These are phyloP conservation scores for Paramyrothecium roridum DNA, from an alignment of 2,329 filamentous ascomycete genomes.

Conservation along the genomic window DNA sequence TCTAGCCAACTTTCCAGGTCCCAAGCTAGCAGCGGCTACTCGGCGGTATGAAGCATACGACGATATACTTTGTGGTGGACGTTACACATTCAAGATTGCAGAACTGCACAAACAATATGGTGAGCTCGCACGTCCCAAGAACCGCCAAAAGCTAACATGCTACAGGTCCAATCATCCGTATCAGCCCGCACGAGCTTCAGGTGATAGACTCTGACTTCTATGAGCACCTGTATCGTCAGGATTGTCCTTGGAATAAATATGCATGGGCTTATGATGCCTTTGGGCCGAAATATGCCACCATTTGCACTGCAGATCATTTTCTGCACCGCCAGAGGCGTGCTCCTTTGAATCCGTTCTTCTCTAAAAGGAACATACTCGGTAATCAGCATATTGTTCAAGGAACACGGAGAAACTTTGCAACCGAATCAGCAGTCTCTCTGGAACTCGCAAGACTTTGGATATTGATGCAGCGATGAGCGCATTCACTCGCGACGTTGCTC, in stretches of 20 bases:
- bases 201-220: slow-evolving; percentile 16
- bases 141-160: background rate
- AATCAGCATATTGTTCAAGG: background rate
- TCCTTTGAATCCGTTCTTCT: background rate
- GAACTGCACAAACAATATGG: slow-evolving; percentile 29
- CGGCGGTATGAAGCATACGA: slow-evolving; percentile 26
- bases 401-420: background rate
- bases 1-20: slow-evolving; percentile 21
- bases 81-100: slow-evolving; percentile 15
- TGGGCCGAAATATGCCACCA: background rate
- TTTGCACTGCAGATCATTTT: background rate
- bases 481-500: slow-evolving; percentile 9
- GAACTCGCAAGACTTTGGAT: slow-evolving; percentile 1
- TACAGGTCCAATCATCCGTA: slow-evolving; percentile 17
- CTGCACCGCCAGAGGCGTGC: background rate
- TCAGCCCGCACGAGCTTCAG: slow-evolving; percentile 15
- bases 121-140: background rate
- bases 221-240: slow-evolving; percentile 9
- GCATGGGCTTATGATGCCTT: background rate
- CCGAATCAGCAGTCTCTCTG: background rate
- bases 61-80: slow-evolving; percentile 19
- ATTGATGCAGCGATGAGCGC: slow-evolving; percentile 11
- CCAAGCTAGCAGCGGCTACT: slow-evolving; percentile 21
- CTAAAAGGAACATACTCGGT: background rate
- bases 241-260: slow-evolving; percentile 2